Evolutionary conservation across 2,329 filamentous ascomycete species (phyloP).

Genomic region (Hymenoscyphus fraxineus): DNA sequence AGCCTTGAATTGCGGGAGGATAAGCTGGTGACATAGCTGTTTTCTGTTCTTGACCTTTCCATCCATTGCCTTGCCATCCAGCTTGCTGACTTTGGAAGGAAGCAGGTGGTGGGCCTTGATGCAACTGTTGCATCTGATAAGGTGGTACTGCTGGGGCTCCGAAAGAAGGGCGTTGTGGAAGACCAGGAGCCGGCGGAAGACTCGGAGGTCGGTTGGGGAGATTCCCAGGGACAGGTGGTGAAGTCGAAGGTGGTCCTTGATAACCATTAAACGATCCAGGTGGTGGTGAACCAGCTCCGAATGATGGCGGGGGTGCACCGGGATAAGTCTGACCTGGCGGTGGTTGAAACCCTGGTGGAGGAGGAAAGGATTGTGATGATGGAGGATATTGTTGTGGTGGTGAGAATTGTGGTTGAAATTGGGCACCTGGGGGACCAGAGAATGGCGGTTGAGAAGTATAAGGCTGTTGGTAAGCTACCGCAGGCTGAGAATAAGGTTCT

Average conservation of each 20-base stretch:
- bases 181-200: constrained; percentile 51
- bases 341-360: constrained; percentile 25
- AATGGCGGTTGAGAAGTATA: constrained; percentile 36
- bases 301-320: constrained; percentile 34
- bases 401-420: constrained; percentile 35
- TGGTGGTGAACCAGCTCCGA: constrained; percentile 39
- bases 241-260: constrained; percentile 40
- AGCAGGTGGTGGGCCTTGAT: constrained; percentile 43
- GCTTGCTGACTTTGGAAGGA: constrained; percentile 27
- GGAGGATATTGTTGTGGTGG: constrained; percentile 33
- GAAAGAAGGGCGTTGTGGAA: constrained; percentile 59
- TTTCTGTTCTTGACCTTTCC: constrained; percentile 37
- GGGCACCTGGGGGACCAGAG: constrained; percentile 33
- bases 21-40: constrained; percentile 38
- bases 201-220: constrained; percentile 49
- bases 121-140: constrained; percentile 50
- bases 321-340: constrained; percentile 27
- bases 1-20: constrained; percentile 36
- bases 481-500: constrained; percentile 37
- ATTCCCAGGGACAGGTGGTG: constrained; percentile 37
- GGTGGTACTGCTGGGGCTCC: constrained; percentile 48
- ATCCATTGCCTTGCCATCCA: constrained; percentile 37
- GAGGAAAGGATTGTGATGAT: constrained; percentile 33
- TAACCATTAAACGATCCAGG: constrained; percentile 41
- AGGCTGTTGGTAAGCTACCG: constrained; percentile 42